Conservation (phyloP, 345 rosid genomes). For the Mangifera indica region DNA sequence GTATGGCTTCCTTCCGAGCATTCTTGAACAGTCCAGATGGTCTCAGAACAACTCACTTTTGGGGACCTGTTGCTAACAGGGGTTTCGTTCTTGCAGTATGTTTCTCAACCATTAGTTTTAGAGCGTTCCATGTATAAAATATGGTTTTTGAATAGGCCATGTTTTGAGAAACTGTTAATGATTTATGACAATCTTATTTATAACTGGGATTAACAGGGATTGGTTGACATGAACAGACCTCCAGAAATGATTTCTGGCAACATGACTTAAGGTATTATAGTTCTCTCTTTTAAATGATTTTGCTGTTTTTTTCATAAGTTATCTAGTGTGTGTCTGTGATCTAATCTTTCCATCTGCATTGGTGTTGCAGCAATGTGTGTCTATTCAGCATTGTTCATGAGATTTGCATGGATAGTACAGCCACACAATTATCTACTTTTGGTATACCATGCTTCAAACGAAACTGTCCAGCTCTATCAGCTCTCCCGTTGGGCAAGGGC, state of each 20-base stretch:
- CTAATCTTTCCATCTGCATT: slow-evolving; percentile 7
- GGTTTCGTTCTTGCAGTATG: slow-evolving; percentile 80
- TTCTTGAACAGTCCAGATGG: slow-evolving; percentile 85
- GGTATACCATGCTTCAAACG: slow-evolving; percentile 93
- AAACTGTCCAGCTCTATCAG: slow-evolving; percentile 92
- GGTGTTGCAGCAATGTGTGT: slow-evolving; percentile 65
- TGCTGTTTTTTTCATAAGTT: background rate
- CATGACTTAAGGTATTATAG: slow-evolving; percentile 63
- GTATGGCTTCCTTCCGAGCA: slow-evolving; percentile 68
- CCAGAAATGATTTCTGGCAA: slow-evolving; percentile 91
- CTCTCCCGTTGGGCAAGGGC: slow-evolving; percentile 83
- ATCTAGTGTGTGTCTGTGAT: slow-evolving; percentile 2
- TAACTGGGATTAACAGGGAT: slow-evolving; percentile 54
- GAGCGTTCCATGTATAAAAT: background rate
- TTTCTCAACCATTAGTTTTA: slow-evolving; percentile 20
- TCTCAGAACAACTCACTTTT: slow-evolving; percentile 83
- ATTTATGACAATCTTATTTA: slow-evolving; percentile 9
- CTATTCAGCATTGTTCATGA: slow-evolving; percentile 78
- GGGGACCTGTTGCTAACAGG: slow-evolving; percentile 94
- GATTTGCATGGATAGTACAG: slow-evolving; percentile 91
- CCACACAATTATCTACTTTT: slow-evolving; percentile 82
- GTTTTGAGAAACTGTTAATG: too few species aligned
- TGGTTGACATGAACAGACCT: slow-evolving; percentile 89
- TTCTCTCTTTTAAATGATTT: background rate
- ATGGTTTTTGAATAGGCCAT: background rate